phyloP scores from a whole-genome alignment of 1,284 basidiomycete genomes.

The Heterobasidion parviporum region DNA sequence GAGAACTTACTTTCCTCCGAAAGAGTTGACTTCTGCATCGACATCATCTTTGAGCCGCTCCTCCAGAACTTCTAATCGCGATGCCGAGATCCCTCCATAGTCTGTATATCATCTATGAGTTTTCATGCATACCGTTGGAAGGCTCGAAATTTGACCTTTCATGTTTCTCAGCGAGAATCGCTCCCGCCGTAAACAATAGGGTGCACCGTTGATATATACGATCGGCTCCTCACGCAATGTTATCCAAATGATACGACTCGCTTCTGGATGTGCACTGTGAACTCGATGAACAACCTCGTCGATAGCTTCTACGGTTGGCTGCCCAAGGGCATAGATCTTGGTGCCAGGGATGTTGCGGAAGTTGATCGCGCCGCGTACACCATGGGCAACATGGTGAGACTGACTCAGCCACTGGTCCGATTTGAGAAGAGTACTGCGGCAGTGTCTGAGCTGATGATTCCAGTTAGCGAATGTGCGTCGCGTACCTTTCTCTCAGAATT shows the following conservation, averaged over 20 bases:
- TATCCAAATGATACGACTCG: slow-evolving; percentile 79
- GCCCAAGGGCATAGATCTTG: slow-evolving; percentile 88
- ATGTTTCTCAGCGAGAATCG: slow-evolving; percentile 79
- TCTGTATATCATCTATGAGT: slow-evolving; percentile 34
- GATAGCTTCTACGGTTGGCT: slow-evolving; percentile 90
- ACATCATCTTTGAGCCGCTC: slow-evolving; percentile 91
- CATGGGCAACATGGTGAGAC: slow-evolving; percentile 53
- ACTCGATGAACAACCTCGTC: slow-evolving; percentile 75
- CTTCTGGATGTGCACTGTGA: slow-evolving; percentile 50
- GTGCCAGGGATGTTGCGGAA: slow-evolving; percentile 82
- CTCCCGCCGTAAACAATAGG: slow-evolving; percentile 74
- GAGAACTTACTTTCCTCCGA: slow-evolving; percentile 64
- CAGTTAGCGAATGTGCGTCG: slow-evolving; percentile 6
- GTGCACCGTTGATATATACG: slow-evolving; percentile 87
- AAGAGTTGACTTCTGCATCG: slow-evolving; percentile 70
- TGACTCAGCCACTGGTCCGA: slow-evolving; percentile 86
- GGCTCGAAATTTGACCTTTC: slow-evolving; percentile 46
- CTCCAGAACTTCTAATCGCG: slow-evolving; percentile 83
- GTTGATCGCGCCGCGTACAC: slow-evolving; percentile 88
- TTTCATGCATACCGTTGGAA: neutral
- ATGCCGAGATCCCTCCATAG: slow-evolving; percentile 87
- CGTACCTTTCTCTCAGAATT: slow-evolving; percentile 80
- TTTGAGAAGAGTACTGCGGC: slow-evolving; percentile 77
- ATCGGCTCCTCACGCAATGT: slow-evolving; percentile 92
- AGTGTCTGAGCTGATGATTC: slow-evolving; percentile 1